Percentiles rank a stretch among this genome's conserved stretches.
Evolutionary conservation across 768 basidiomycete genomes (phyloP).

Genomic region (Kwoniella dendrophila): DNA sequence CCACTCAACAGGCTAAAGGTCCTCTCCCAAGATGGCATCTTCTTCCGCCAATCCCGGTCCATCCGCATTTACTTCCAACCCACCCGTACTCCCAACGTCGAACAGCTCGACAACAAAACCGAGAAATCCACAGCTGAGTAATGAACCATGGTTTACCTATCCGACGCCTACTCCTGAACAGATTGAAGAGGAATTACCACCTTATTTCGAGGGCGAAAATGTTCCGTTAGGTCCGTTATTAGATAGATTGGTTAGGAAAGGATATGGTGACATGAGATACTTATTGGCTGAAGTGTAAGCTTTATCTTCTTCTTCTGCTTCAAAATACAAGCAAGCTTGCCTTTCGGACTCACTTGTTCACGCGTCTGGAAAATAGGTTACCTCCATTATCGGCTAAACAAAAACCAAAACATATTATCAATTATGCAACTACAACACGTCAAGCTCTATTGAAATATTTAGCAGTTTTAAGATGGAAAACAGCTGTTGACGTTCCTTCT

Average conservation of each 20-base stretch:
- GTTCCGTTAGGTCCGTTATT: constrained; percentile 37
- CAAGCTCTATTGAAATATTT: constrained; percentile 48
- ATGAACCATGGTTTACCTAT: constrained; percentile 44
- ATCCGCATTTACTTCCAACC: background rate
- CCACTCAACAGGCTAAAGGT: too few species aligned
- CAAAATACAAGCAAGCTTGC: background rate
- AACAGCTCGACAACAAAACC: background rate
- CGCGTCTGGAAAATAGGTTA: too few species aligned
- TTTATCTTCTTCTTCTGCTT: background rate
- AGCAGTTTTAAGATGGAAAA: constrained; percentile 48
- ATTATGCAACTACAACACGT: constrained; percentile 43
- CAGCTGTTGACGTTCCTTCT: constrained; percentile 34
- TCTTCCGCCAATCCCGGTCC: background rate
- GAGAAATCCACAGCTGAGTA: constrained; percentile 40
- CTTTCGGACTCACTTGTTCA: too few species aligned
- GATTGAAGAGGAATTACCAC: constrained; percentile 45
- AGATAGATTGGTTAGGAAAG: constrained; percentile 35
- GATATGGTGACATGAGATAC: constrained; percentile 42
- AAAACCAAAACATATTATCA: constrained; percentile 42
- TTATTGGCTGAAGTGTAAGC: constrained; percentile 41
- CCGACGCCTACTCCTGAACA: constrained; percentile 38
- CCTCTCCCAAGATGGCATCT: constrained; percentile 20
- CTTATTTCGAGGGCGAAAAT: constrained; percentile 43
- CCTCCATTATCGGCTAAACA: constrained; percentile 32
- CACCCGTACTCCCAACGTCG: background rate